A percentile compares a stretch with the other conserved stretches of the same genome.
Conservation (phyloP, 108 stramenopile species). For the Aurantiochytrium sp. region DNA sequence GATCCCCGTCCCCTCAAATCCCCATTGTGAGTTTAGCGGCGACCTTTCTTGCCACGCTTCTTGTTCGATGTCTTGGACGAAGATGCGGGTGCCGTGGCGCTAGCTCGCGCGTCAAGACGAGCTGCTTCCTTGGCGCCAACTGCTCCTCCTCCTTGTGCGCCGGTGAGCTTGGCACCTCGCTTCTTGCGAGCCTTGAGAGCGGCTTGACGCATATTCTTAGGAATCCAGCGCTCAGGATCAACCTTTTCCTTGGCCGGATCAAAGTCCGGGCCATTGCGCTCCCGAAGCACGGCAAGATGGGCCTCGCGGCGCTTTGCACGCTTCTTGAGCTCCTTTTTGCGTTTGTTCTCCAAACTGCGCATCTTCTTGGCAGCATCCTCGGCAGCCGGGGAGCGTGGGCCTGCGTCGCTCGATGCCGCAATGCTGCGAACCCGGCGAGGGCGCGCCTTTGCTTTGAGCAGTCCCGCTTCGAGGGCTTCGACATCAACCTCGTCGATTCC, state of each 20-base stretch:
- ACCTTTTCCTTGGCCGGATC: neutral
- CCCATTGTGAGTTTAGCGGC: neutral
- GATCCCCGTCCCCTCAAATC: no score
- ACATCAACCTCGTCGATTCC: neutral
- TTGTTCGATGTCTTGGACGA: neutral
- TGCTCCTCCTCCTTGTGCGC: neutral
- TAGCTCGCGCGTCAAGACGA: neutral
- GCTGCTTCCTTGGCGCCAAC: neutral
- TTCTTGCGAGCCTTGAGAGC: conserved; percentile 1
- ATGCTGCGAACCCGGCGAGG: neutral
- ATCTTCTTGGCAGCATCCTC: neutral
- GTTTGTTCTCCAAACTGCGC: neutral
- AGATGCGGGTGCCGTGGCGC: neutral
- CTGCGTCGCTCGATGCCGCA: neutral
- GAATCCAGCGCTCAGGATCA: neutral
- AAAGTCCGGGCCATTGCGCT: neutral
- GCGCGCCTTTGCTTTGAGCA: neutral
- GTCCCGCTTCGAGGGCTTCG: neutral
- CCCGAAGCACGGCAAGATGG: neutral
- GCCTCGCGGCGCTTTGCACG: conserved; percentile 16
- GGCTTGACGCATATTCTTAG: neutral
- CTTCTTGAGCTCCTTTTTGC: neutral
- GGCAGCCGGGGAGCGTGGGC: neutral
- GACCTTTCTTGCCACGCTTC: neutral
- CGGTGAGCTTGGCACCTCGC: neutral